Conservation (phyloP, 2,329 filamentous ascomycete genomes). For the Penicillium carneum region DNA sequence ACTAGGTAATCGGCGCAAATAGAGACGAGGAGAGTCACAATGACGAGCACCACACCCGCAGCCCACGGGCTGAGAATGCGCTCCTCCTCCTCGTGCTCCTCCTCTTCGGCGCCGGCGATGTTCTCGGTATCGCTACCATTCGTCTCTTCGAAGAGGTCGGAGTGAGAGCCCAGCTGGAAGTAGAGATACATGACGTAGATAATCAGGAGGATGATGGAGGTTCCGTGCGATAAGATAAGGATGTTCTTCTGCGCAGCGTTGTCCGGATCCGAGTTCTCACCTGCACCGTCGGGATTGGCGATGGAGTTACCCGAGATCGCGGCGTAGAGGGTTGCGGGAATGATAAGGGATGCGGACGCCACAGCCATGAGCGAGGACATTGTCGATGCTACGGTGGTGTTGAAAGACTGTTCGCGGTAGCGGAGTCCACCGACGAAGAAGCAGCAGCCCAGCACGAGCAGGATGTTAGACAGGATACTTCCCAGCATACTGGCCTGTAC, state of each 20-base stretch:
- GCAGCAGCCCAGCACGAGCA: conserved; percentile 84
- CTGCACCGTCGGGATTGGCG: conserved; percentile 32
- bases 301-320: conserved; percentile 59
- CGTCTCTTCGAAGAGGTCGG: conserved; percentile 70
- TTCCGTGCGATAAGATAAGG: conserved; percentile 75
- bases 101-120: conserved; percentile 36
- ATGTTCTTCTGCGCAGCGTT: conserved; percentile 60
- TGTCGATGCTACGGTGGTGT: conserved; percentile 59
- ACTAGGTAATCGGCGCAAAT: conserved; percentile 80
- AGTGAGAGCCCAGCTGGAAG: conserved; percentile 80
- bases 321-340: conserved; percentile 76
- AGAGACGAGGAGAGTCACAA: conserved; percentile 73
- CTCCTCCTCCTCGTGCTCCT: conserved; percentile 59
- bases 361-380: conserved; percentile 75
- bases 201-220: conserved; percentile 74
- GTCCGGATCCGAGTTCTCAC: background rate
- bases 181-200: conserved; percentile 79
- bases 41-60: conserved; percentile 70
- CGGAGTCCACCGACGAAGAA: conserved; percentile 77
- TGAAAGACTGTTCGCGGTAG: conserved; percentile 71
- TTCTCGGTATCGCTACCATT: conserved; percentile 53
- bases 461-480: conserved; percentile 90
- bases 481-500: conserved; percentile 98
- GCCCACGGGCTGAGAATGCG: conserved; percentile 68
- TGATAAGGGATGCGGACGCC: conserved; percentile 77